These are phyloP conservation scores for Kwoniella newhampshirensis DNA, from an alignment of 768 basidiomycete species.

Conservation along the genomic window DNA sequence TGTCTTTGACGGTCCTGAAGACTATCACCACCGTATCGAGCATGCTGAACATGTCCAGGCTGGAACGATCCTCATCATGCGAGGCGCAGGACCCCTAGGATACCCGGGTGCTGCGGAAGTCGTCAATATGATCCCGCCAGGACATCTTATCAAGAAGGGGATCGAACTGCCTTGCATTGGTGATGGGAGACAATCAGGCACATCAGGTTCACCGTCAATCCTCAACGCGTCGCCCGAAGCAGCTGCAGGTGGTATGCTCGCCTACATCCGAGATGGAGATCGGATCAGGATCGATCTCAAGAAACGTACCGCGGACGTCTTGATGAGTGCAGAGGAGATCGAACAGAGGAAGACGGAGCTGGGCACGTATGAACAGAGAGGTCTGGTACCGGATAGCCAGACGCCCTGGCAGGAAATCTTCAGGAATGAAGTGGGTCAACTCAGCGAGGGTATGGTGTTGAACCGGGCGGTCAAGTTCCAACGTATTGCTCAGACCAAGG, in stretches of 20 bases:
- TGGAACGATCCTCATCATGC: conserved; percentile 50
- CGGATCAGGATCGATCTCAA: conserved; percentile 42
- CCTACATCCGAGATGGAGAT: conserved; percentile 46
- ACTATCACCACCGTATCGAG: conserved; percentile 50
- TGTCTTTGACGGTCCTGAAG: conserved; percentile 52
- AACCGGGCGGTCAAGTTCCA: conserved; percentile 50
- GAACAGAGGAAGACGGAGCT: conserved; percentile 39
- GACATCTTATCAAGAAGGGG: conserved; percentile 46
- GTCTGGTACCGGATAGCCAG: conserved; percentile 33
- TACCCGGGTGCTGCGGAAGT: conserved; percentile 49
- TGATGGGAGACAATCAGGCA: conserved; percentile 51
- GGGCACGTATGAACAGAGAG: conserved; percentile 30
- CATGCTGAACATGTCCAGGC: conserved; percentile 26
- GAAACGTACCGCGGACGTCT: conserved; percentile 42
- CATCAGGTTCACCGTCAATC: conserved; percentile 49
- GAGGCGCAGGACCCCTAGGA: conserved; percentile 50
- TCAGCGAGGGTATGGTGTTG: conserved; percentile 52
- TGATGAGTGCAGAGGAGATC: conserved; percentile 40
- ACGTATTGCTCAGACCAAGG: conserved; percentile 44
- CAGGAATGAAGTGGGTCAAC: conserved; percentile 42
- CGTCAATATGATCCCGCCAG: conserved; percentile 53
- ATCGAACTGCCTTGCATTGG: conserved; percentile 52
- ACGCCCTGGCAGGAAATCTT: conserved; percentile 54
- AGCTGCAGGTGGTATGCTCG: conserved; percentile 45
- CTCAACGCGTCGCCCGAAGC: conserved; percentile 52